Percentiles rank a stretch among this genome's conserved stretches.
Conservation (phyloP, 2,329 filamentous ascomycete genomes). For the Allantophomopsis lycopodina region DNA sequence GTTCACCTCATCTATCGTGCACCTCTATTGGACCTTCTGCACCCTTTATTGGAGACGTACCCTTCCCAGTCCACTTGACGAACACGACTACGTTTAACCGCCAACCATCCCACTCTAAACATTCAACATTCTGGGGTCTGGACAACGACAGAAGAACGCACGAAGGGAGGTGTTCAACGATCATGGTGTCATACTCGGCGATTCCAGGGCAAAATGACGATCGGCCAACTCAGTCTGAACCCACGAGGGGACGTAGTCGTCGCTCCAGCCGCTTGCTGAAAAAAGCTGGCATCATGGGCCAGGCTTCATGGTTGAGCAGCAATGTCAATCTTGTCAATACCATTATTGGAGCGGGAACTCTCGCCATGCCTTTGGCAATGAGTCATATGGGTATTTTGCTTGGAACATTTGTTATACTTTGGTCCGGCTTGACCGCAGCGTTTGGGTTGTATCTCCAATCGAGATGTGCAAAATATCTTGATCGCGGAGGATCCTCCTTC, state of each 20-base stretch:
- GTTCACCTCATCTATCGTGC: no score
- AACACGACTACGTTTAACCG: no score
- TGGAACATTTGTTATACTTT: constrained; percentile 72
- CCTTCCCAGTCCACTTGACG: no score
- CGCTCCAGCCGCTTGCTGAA: constrained; percentile 36
- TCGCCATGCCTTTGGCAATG: constrained; percentile 54
- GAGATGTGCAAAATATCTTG: constrained; percentile 83
- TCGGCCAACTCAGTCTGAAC: not conserved
- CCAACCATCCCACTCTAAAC: no score
- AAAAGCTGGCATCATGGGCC: constrained; percentile 51
- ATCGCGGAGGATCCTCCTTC: constrained; percentile 79
- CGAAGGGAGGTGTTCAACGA: no score
- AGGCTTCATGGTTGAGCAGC: constrained; percentile 81
- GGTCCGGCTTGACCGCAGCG: constrained; percentile 78
- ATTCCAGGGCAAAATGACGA: constrained; percentile 3
- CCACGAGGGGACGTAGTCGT: no score
- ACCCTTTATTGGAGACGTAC: no score
- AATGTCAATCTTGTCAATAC: constrained; percentile 95
- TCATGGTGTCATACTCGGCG: constrained; percentile 15
- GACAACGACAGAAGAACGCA: no score
- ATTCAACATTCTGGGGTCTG: no score
- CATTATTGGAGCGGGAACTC: constrained; percentile 85
- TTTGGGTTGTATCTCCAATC: constrained; percentile 94
- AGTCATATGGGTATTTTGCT: constrained; percentile 90
- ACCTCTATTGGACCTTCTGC: no score